Base-by-base conservation (phyloP, 2,329 filamentous ascomycete species). In the Phyllosticta citribraziliensis region DNA sequence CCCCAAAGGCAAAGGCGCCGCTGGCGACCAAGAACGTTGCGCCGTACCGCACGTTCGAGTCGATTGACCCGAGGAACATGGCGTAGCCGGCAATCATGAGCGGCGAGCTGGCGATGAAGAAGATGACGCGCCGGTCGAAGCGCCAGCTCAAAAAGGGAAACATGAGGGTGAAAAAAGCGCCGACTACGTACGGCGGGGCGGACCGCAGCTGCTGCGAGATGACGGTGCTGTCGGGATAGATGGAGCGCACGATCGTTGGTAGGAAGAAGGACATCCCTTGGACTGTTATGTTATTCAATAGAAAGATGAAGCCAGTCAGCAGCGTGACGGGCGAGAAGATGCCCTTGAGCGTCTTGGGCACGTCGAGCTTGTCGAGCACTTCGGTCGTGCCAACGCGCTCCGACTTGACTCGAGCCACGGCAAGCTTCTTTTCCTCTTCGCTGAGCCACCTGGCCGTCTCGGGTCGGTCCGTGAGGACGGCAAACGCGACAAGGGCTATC, bases 251-350 rank as follows among this genome's bases (percentile, higher is more conserved):
- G 64, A 91, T 89, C 0, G 86, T 89, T 0, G 87, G 87, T 0
- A 80, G 75, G 71, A 89, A 89, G 76, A 88, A 88, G 1, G 84
- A 84, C 3, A 89, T 76, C 3, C 86, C 86, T 68, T 88, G 85
- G 2, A 89, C 86, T 0, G 86, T 89, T 68, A 89, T 82, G 72
- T 87, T 88, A 76, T 86, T 78, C 60, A 87, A 78, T 0, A 86
- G 73, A 73, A 87, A 87, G 66, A 86, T 80, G 65, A 84, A 74
- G 0, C 82, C 70, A 0, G 80, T 85, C 9, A 73, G 73, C 0
- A 88, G 66, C 0, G 83, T 84, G 40, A 87, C 79, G 0, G 87
- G 87, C 65, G 79, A 85, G 69, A 84, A 80, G 65, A 89, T 84
- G 8, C 87, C 88, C 4, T 78, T 77, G 51, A 83, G 67, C 0